These are phyloP conservation scores for Malassezia caprae DNA, from an alignment of 1,284 basidiomycete genomes.

Conservation along the genomic window DNA sequence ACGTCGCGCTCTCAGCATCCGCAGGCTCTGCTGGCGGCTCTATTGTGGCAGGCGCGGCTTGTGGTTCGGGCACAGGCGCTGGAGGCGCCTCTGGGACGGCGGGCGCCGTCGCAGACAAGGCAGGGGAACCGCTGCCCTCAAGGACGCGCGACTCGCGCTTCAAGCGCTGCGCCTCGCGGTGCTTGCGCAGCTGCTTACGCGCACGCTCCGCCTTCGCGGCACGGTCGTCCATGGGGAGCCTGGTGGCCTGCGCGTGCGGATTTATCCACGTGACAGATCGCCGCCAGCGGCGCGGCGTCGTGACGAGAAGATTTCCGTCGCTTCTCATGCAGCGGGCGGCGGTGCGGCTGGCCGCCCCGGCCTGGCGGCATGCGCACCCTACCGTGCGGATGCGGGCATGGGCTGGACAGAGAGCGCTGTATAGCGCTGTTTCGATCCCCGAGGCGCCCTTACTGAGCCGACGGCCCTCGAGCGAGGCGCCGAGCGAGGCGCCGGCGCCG, in stretches of 20 bases:
- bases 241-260: not conserved
- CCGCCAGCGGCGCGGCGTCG: not conserved
- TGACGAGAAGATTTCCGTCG: not conserved
- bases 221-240: conserved; percentile 13
- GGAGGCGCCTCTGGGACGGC: not conserved
- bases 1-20: not conserved
- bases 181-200: conserved; percentile 14
- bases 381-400: not conserved
- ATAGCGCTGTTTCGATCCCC: conserved; percentile 1
- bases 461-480: not conserved
- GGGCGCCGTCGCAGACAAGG: no score
- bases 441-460: not conserved
- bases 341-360: not conserved
- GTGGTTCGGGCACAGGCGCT: not conserved
- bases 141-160: conserved; percentile 5
- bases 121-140: no score
- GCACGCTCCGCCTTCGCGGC: conserved; percentile 18
- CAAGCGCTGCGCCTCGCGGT: conserved; percentile 13
- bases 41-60: not conserved
- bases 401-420: not conserved
- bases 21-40: not conserved
- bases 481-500: not conserved
- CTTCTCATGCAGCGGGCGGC: conserved; percentile 4
- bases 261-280: not conserved
- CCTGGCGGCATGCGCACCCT: not conserved